Evolutionary conservation across 2,329 filamentous ascomycete species (phyloP).

Genomic region (Arthroderma sp.): DNA sequence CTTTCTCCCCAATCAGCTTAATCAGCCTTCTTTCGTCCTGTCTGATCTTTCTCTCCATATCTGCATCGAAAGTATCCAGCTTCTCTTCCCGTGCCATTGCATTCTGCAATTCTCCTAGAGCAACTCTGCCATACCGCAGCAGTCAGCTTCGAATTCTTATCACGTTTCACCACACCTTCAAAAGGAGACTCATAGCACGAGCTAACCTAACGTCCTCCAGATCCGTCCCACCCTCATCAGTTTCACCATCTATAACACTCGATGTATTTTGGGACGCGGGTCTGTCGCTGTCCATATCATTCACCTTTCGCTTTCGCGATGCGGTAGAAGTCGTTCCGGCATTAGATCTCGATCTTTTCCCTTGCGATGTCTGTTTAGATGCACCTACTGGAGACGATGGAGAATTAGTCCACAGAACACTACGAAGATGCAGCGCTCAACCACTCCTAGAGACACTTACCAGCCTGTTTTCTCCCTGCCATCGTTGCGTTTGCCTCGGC

Average conservation of each 20-base stretch:
- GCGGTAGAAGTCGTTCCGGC: no score
- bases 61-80: conserved; percentile 10
- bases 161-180: neutral
- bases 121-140: conserved; percentile 3
- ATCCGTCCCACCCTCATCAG: conserved; percentile 5
- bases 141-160: neutral
- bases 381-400: no score
- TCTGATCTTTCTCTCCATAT: conserved; percentile 10
- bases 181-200: neutral
- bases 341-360: no score
- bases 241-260: neutral
- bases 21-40: conserved; percentile 10
- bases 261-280: no score
- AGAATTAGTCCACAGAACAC: no score
- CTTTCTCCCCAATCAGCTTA: conserved; percentile 6
- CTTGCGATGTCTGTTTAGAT: no score
- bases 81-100: conserved; percentile 9
- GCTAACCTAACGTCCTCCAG: conserved; percentile 8
- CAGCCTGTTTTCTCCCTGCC: no score
- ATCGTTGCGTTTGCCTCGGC: no score
- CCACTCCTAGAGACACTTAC: no score
- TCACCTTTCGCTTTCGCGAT: no score
- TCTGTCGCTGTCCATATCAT: no score
- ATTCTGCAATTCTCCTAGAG: conserved; percentile 9
- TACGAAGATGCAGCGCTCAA: no score